Percentiles rank a stretch among this genome's conserved stretches.
Conservation (phyloP, 163 green algal genomes). For the Coccomyxa subellipsoidea region DNA sequence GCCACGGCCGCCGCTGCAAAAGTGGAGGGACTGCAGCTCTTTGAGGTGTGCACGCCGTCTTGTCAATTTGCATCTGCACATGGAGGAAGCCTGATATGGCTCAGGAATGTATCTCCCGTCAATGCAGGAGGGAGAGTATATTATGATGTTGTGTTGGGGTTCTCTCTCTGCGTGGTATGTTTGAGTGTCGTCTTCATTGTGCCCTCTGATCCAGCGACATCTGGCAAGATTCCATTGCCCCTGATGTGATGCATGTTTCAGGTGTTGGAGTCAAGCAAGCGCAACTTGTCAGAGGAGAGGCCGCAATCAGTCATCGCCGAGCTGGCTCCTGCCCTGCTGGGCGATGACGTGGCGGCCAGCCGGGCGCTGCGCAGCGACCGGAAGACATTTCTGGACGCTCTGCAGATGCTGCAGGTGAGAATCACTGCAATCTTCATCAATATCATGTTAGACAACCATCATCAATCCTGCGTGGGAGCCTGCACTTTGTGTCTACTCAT, state of each 20-base stretch:
- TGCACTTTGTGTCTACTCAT: no score
- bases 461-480: no score
- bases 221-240: not conserved
- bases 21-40: not conserved
- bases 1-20: not conserved
- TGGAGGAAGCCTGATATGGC: no score
- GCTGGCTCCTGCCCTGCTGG: not conserved
- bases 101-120: no score
- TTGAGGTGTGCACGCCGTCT: not conserved
- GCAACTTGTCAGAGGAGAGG: not conserved
- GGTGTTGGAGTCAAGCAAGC: not conserved
- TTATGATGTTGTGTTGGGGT: no score
- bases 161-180: no score
- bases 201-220: no score
- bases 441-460: no score
- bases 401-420: constrained; percentile 2
- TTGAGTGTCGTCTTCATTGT: no score
- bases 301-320: not conserved
- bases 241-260: not conserved
- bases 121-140: no score
- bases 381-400: not conserved
- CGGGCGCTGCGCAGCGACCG: not conserved
- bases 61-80: no score
- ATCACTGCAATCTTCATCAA: no score
- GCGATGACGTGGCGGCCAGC: not conserved